A percentile compares a stretch with the other conserved stretches of the same genome.
Evolutionary conservation across 306 rosid species (phyloP).

Genomic region (Quercus ilex): DNA sequence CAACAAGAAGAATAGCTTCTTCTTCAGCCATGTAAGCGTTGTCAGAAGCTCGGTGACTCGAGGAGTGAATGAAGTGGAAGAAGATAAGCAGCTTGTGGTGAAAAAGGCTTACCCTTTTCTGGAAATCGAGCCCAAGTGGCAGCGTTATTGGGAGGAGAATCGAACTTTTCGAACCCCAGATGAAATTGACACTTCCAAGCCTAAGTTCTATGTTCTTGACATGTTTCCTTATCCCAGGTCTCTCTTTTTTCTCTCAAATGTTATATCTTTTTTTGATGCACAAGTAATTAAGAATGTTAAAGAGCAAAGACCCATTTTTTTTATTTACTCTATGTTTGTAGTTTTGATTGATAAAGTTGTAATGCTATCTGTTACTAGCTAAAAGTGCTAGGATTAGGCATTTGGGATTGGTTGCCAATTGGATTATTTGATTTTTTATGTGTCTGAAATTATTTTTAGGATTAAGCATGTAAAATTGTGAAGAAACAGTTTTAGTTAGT

Average conservation of each 20-base stretch:
- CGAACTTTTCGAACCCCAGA: constrained; percentile 79
- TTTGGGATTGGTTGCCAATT: not conserved
- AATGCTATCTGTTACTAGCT: not conserved
- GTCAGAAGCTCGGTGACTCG: constrained; percentile 31
- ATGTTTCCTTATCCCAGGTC: constrained; percentile 99
- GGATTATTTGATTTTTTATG: not conserved
- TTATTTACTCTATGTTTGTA: not conserved
- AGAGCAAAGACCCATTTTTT: not conserved
- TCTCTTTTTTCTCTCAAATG: not conserved
- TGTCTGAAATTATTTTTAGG: not conserved
- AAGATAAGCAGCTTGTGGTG: constrained; percentile 23
- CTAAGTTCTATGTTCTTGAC: constrained; percentile 90
- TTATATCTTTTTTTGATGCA: too few relatives aligned
- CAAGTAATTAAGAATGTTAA: not conserved
- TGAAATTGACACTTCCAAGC: constrained; percentile 74
- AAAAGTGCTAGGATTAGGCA: not conserved
- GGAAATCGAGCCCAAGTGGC: constrained; percentile 91
- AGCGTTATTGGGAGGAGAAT: constrained; percentile 71
- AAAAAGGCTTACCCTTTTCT: constrained; percentile 68
- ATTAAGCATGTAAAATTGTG: not conserved
- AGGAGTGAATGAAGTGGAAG: constrained; percentile 24
- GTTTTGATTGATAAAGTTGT: not conserved
- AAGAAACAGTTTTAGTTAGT: not conserved
- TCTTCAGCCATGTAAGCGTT: constrained; percentile 12
- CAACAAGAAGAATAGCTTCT: not conserved